These are phyloP conservation scores for Talaromyces piceae DNA, from an alignment of 2,329 filamentous ascomycete genomes.

Conservation along the genomic window DNA sequence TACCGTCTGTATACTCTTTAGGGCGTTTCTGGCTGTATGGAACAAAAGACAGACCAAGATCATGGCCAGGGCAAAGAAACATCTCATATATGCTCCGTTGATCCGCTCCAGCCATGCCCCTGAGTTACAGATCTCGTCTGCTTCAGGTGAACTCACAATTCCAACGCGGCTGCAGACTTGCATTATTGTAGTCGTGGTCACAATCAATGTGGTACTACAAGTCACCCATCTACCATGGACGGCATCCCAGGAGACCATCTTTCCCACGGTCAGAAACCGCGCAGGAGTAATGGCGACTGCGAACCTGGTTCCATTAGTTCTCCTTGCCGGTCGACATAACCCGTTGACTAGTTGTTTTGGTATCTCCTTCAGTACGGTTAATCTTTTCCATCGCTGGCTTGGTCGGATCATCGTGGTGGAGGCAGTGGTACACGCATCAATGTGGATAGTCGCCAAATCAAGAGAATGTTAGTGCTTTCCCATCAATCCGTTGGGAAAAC, in stretches of 20 bases:
- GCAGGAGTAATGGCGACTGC: constrained; percentile 35
- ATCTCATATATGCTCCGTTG: not conserved
- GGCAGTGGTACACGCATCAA: constrained; percentile 60
- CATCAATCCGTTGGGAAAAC: not conserved
- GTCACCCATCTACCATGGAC: not conserved
- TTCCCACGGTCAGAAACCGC: not conserved
- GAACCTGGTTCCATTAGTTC: constrained; percentile 37
- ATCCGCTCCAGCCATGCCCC: not conserved
- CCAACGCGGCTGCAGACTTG: not conserved
- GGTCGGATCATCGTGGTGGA: constrained; percentile 65
- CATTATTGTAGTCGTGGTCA: not conserved
- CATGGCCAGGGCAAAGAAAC: not conserved
- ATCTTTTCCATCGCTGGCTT: constrained; percentile 68
- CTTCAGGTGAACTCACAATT: not conserved
- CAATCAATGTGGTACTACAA: not conserved
- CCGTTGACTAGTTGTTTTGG: constrained; percentile 36
- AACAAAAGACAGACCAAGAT: not conserved
- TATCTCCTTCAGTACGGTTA: constrained; percentile 39
- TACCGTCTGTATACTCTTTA: not conserved
- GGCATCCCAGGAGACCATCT: not conserved
- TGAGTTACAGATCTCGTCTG: not conserved
- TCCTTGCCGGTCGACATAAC: constrained; percentile 38
- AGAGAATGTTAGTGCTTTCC: not conserved
- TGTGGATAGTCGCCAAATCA: not conserved
- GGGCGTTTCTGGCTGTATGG: not conserved